Percentiles rank a stretch among this genome's conserved stretches.
Conservation (phyloP, 345 rosid genomes). For the Melaleuca quinquenervia region DNA sequence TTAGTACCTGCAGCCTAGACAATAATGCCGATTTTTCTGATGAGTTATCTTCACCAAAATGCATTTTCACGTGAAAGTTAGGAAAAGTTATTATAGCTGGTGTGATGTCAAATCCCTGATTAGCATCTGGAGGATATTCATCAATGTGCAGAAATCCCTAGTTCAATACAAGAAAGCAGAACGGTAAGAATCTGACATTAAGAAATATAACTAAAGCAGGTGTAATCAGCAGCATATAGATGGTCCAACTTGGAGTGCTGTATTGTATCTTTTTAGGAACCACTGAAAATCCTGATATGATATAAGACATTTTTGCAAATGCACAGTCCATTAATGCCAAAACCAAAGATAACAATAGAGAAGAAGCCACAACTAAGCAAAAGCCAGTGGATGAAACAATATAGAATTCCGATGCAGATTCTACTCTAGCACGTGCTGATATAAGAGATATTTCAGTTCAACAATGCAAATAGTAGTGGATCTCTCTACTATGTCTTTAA, state of each 20-base stretch:
- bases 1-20: constrained; percentile 50
- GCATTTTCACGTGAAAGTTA: constrained; percentile 32
- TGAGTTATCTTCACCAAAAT: constrained; percentile 23
- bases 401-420: neutral
- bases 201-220: neutral
- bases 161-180: neutral
- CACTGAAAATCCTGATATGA: neutral
- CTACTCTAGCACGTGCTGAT: neutral
- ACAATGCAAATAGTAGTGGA: neutral
- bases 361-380: neutral
- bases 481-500: neutral
- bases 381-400: neutral
- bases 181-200: neutral
- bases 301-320: neutral
- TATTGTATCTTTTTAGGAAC: neutral
- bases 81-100: constrained; percentile 87
- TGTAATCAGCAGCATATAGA: neutral
- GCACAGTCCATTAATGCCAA: neutral
- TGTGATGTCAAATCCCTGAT: constrained; percentile 95
- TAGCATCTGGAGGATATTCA: constrained; percentile 98
- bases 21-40: constrained; percentile 32
- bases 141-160: constrained; percentile 91
- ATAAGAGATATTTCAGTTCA: neutral
- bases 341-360: neutral
- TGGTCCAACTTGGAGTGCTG: neutral